phyloP scores from a whole-genome alignment of 495 filamentous ascomycete species.

The Tetracladium setigerum region DNA sequence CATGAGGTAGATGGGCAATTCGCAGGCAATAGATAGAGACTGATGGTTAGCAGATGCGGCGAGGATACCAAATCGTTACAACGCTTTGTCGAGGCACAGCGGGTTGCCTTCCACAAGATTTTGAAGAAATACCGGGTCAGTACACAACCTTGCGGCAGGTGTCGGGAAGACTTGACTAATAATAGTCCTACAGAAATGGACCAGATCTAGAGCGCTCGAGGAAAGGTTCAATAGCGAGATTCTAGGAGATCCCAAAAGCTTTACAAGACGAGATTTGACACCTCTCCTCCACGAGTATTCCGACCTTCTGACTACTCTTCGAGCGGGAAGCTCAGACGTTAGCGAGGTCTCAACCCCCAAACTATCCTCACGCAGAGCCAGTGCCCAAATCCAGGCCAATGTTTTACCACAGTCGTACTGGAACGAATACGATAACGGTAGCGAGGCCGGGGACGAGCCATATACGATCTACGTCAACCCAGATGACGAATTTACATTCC shows the following conservation, averaged over 20 bases:
- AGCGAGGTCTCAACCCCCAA: constrained; percentile 9
- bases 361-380: constrained; percentile 18
- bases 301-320: constrained; percentile 45
- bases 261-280: constrained; percentile 49
- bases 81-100: constrained; percentile 56
- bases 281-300: constrained; percentile 46
- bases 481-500: constrained; percentile 36
- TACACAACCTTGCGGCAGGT: not conserved
- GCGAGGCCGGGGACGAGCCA: constrained; percentile 39
- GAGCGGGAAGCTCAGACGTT: constrained; percentile 19
- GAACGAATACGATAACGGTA: constrained; percentile 61
- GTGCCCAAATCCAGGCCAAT: constrained; percentile 1
- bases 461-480: constrained; percentile 54
- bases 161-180: constrained; percentile 7
- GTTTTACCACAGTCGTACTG: constrained; percentile 35
- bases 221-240: constrained; percentile 50
- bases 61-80: constrained; percentile 54
- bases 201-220: constrained; percentile 49
- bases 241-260: constrained; percentile 50
- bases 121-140: constrained; percentile 62
- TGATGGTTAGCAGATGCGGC: constrained; percentile 36
- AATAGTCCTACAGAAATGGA: constrained; percentile 51
- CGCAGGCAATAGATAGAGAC: not conserved
- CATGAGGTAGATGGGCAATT: constrained; percentile 33
- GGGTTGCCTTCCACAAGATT: constrained; percentile 61